Evolutionary conservation across 73 alveolate species (phyloP).

Genomic region (Uronychia setigera): DNA sequence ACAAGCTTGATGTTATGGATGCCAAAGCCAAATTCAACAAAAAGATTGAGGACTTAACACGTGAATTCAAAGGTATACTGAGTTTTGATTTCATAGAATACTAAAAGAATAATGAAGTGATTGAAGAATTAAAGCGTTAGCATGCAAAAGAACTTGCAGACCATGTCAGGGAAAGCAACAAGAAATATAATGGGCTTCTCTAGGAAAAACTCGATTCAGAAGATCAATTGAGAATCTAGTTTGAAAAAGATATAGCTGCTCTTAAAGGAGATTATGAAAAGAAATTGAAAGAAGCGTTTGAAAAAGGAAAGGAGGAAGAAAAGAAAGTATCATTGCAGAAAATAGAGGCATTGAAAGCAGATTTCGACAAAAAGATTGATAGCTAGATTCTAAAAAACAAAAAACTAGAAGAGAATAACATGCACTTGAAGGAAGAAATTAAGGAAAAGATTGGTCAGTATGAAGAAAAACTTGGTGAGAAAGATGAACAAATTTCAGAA

Average conservation of each 20-base stretch:
- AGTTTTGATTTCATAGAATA: not conserved
- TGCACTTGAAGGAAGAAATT: conserved; percentile 9
- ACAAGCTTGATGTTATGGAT: conserved; percentile 64
- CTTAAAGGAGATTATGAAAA: conserved; percentile 53
- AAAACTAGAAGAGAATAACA: conserved; percentile 18
- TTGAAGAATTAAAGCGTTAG: conserved; percentile 69
- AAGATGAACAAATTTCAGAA: conserved; percentile 2
- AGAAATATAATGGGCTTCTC: conserved; percentile 71
- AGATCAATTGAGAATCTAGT: conserved; percentile 65
- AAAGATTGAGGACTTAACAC: conserved; percentile 41
- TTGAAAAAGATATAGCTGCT: conserved; percentile 43
- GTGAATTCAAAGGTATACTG: conserved; percentile 20
- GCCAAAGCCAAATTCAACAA: conserved; percentile 71
- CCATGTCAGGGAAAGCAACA: conserved; percentile 74
- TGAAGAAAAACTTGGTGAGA: conserved; percentile 9
- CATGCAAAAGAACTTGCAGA: conserved; percentile 85
- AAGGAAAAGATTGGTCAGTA: conserved; percentile 6
- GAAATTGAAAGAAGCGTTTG: conserved; percentile 10
- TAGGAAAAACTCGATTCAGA: conserved; percentile 80
- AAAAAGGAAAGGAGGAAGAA: conserved; percentile 51
- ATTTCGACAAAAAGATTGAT: conserved; percentile 43
- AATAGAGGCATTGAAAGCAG: conserved; percentile 34
- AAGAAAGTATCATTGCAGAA: conserved; percentile 17
- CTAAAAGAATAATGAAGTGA: conserved; percentile 33
- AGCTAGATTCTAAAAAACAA: conserved; percentile 21